Evolutionary conservation across 345 rosid genomes (phyloP), one percentile per base, ranked within the genome.

Genomic region (Passiflora organensis): DNA sequence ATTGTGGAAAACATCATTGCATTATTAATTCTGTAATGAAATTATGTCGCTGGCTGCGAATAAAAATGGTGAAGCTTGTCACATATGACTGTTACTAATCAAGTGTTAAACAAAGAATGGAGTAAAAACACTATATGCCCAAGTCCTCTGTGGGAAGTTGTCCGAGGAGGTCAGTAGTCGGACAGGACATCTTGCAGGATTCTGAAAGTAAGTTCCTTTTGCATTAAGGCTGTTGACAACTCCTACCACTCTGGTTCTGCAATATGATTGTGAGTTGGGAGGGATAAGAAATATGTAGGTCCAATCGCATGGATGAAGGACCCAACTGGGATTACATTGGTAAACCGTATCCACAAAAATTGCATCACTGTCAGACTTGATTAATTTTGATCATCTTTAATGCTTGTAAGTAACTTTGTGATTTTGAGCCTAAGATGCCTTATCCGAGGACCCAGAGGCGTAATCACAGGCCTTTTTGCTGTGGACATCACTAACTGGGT

Each of bases 301-400:
- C 43, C 34, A 61, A 51, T 71, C 62, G 69, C 72, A 68, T 71
- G 78, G 71, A 73, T 70, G 78, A 64, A 59, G 69, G 46, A n/a
- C n/a, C 64, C 68, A 48, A 54, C 57, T 71, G 68, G n/a, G n/a
- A n/a, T 77, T 68, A 14, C 48, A 52, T 48, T 52, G 39, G 53
- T 32, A 41, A 34, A n/a, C 34, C 48, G 49, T 53, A 58, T 68
- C 68, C 51, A 56, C 57, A 55, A 41, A 43, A 62, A 55, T 51
- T 51, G 43, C 11, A 68, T 74, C 52, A 68, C 48, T 71, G 65
- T 43, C 23, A 50, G 45, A 53, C 63, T 28, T 60, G 22, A 39
- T 58, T 43, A 38, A 39, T 65, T 48, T 15, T 52, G 39, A 51
- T 47, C 55, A 43, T 12, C 39, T 2, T 21, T 12, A 22, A 47